Evolutionary conservation across 495 filamentous ascomycete species (phyloP).

Genomic region (Xylaria acuta): DNA sequence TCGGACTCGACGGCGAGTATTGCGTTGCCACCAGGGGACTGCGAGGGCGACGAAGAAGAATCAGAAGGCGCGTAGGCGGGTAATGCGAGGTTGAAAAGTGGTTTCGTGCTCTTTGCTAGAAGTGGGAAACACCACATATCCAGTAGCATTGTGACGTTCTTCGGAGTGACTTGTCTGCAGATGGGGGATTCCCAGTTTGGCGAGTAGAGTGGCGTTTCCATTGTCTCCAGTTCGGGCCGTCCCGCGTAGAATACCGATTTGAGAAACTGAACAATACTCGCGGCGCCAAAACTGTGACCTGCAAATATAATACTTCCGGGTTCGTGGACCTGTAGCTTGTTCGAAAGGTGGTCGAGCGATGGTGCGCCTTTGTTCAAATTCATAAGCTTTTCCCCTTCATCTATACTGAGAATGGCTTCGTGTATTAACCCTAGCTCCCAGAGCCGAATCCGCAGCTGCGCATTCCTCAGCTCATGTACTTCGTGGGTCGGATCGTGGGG

Average conservation of each 20-base stretch:
- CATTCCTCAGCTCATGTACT: slow-evolving; percentile 63
- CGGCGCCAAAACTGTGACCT: slow-evolving; percentile 79
- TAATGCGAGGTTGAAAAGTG: slow-evolving; percentile 69
- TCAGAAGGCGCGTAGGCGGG: slow-evolving; percentile 60
- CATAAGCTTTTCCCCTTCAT: slow-evolving; percentile 50
- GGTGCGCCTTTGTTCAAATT: slow-evolving; percentile 57
- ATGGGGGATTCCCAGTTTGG: slow-evolving; percentile 57
- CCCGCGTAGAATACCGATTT: slow-evolving; percentile 71
- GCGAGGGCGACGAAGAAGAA: slow-evolving; percentile 9
- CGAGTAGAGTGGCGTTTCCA: slow-evolving; percentile 53
- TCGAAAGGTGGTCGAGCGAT: slow-evolving; percentile 58
- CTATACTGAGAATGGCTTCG: slow-evolving; percentile 67
- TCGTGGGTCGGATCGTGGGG: slow-evolving; percentile 62
- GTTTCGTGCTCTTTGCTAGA: slow-evolving; percentile 55
- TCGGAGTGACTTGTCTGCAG: slow-evolving; percentile 64
- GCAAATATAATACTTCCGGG: slow-evolving; percentile 73
- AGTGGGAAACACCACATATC: slow-evolving; percentile 79
- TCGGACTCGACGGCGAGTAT: slow-evolving; percentile 71
- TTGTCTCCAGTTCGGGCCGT: slow-evolving; percentile 39
- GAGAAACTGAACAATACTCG: slow-evolving; percentile 72
- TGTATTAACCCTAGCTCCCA: slow-evolving; percentile 73
- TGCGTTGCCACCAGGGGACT: slow-evolving; percentile 51
- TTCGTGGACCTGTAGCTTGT: slow-evolving; percentile 65
- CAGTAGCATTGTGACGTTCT: slow-evolving; percentile 66
- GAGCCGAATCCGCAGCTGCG: slow-evolving; percentile 70